Evolutionary conservation across 306 rosid genomes (phyloP).

Genomic region (Glycine soja): DNA sequence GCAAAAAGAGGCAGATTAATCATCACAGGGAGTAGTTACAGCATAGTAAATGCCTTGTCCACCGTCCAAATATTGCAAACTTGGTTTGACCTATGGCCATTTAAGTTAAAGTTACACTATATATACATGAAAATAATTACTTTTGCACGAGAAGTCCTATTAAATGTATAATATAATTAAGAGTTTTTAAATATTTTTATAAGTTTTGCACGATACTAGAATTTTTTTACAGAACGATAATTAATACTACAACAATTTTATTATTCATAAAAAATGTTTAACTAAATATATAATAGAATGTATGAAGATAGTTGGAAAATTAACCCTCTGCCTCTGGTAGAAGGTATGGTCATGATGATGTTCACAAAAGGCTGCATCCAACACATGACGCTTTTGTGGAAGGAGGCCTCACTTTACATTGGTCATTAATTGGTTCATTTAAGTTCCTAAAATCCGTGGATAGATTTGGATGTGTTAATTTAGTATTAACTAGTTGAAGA

Average conservation of each 20-base stretch:
- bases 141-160: too few relatives aligned
- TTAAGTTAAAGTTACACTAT: neutral
- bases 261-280: too few relatives aligned
- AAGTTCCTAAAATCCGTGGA: conserved; percentile 22
- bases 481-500: conserved; percentile 12
- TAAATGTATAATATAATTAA: too few relatives aligned
- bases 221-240: too few relatives aligned
- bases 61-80: neutral
- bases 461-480: conserved; percentile 40
- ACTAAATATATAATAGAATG: neutral
- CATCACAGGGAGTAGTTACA: neutral
- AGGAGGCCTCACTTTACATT: neutral
- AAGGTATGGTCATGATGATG: conserved; percentile 32
- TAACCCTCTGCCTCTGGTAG: neutral
- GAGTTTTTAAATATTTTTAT: too few relatives aligned
- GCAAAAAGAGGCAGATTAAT: conserved; percentile 38
- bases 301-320: neutral
- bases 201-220: too few relatives aligned
- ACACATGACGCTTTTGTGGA: conserved; percentile 34
- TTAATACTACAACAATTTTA: too few relatives aligned
- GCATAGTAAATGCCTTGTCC: conserved; percentile 3
- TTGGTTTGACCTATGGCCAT: neutral
- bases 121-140: too few relatives aligned
- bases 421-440: conserved; percentile 11
- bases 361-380: conserved; percentile 39